Evolutionary conservation across 2,329 filamentous ascomycete genomes (phyloP).

Genomic region (Colletotrichum orbiculare): DNA sequence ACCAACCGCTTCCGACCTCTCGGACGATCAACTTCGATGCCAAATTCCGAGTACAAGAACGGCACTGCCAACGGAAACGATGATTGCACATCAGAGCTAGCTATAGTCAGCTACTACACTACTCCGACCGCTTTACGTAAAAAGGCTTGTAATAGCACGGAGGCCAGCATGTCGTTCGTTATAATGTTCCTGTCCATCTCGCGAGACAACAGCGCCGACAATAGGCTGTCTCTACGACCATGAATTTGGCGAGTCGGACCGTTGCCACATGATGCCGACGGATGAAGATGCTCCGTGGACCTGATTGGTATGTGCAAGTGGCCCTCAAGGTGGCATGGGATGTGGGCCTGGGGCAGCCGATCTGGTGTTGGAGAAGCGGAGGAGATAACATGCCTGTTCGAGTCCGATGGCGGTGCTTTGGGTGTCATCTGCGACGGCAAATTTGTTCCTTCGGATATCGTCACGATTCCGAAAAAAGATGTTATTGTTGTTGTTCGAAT

Average conservation of each 20-base stretch:
- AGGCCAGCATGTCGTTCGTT: too few relatives aligned
- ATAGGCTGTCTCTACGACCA: not conserved
- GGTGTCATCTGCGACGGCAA: too few relatives aligned
- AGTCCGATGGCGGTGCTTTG: too few relatives aligned
- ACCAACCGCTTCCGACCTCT: constrained; percentile 6
- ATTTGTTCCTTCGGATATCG: too few relatives aligned
- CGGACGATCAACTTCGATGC: not conserved
- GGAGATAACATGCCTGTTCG: too few relatives aligned
- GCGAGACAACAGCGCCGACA: not conserved
- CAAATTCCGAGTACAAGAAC: not conserved
- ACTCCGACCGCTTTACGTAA: too few relatives aligned
- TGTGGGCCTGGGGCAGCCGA: constrained; percentile 22
- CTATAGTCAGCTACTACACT: too few relatives aligned
- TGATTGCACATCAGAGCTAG: too few relatives aligned
- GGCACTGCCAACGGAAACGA: too few relatives aligned
- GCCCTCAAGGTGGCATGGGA: constrained; percentile 9
- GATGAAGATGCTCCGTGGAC: constrained; percentile 25
- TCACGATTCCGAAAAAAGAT: too few relatives aligned
- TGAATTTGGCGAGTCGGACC: not conserved
- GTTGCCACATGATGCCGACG: constrained; percentile 1
- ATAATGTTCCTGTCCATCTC: not conserved
- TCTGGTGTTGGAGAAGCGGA: constrained; percentile 4
- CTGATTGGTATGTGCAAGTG: constrained; percentile 14
- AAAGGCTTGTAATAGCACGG: too few relatives aligned
- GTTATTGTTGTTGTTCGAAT: too few relatives aligned